phyloP scores from a whole-genome alignment of 2,329 filamentous ascomycete species.

The Cercospora sp. region DNA sequence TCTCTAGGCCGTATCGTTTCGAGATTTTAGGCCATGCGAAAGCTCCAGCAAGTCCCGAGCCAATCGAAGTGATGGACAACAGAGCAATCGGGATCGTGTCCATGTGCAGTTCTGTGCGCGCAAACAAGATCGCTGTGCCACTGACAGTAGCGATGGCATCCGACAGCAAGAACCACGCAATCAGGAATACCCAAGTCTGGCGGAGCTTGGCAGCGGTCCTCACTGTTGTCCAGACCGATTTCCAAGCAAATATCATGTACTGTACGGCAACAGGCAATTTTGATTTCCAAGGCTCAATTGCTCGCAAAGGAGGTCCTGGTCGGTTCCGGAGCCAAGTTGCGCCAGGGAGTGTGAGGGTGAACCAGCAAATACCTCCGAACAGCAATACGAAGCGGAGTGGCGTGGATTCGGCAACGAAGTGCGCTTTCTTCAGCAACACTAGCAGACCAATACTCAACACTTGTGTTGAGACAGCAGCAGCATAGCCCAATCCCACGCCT shows the following conservation, averaged over 20 bases:
- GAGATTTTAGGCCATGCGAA: constrained; percentile 84
- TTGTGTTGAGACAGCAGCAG: constrained; percentile 78
- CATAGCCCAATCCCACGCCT: constrained; percentile 87
- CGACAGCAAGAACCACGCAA: constrained; percentile 87
- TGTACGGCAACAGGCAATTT: constrained; percentile 43
- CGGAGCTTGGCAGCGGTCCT: constrained; percentile 66
- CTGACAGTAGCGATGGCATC: constrained; percentile 91
- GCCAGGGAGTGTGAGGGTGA: constrained; percentile 78
- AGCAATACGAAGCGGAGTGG: constrained; percentile 80
- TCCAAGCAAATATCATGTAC: constrained; percentile 80
- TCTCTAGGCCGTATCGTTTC: constrained; percentile 62
- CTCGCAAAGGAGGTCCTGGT: constrained; percentile 69
- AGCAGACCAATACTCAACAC: constrained; percentile 74
- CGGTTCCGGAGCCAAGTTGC: constrained; percentile 70
- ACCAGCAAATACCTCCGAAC: constrained; percentile 85
- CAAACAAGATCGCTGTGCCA: constrained; percentile 90
- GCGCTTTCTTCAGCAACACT: constrained; percentile 52
- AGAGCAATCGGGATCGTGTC: constrained; percentile 78
- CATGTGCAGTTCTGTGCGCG: constrained; percentile 88
- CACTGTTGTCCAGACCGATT: constrained; percentile 75
- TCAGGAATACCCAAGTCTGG: constrained; percentile 74
- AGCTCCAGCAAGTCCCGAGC: constrained; percentile 78
- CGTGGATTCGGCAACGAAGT: constrained; percentile 71
- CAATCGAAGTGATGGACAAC: constrained; percentile 87
- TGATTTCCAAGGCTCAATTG: constrained; percentile 27